Percentiles rank a stretch among this genome's conserved stretches.
phyloP scores from a whole-genome alignment of 441 rosid genomes.

The Hura crepitans region DNA sequence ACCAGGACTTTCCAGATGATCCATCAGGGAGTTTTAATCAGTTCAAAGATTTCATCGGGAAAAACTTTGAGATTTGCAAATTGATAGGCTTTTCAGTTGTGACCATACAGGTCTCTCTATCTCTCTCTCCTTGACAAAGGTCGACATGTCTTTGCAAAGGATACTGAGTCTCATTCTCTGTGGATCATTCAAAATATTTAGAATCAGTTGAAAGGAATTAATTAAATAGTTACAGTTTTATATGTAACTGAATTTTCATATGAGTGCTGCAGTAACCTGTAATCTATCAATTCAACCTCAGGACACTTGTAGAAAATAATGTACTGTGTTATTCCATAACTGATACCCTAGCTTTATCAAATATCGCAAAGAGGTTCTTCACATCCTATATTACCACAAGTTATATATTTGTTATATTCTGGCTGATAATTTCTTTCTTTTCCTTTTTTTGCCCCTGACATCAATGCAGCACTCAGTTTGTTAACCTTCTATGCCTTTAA shows the following conservation, averaged over 20 bases:
- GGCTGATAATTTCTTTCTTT: too few species aligned
- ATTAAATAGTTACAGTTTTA: background rate
- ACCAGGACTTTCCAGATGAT: conserved; percentile 82
- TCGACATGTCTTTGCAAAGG: background rate
- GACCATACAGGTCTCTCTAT: conserved; percentile 53
- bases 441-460: background rate
- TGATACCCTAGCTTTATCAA: background rate
- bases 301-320: background rate
- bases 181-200: background rate
- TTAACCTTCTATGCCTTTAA: conserved; percentile 12
- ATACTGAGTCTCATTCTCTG: background rate
- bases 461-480: conserved; percentile 1
- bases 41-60: conserved; percentile 56
- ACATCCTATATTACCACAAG: background rate
- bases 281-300: conserved; percentile 1
- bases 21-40: conserved; percentile 60
- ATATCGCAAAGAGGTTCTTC: background rate
- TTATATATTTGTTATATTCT: background rate
- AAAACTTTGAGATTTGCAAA: conserved; percentile 71
- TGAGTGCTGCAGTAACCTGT: background rate
- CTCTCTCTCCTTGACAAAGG: background rate
- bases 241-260: background rate
- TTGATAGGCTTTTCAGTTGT: conserved; percentile 75
- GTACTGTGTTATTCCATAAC: background rate
- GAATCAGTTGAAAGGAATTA: background rate